phyloP scores from a whole-genome alignment of 371 early-diverging fungal genomes.

The Dinochytrium kinnereticum region DNA sequence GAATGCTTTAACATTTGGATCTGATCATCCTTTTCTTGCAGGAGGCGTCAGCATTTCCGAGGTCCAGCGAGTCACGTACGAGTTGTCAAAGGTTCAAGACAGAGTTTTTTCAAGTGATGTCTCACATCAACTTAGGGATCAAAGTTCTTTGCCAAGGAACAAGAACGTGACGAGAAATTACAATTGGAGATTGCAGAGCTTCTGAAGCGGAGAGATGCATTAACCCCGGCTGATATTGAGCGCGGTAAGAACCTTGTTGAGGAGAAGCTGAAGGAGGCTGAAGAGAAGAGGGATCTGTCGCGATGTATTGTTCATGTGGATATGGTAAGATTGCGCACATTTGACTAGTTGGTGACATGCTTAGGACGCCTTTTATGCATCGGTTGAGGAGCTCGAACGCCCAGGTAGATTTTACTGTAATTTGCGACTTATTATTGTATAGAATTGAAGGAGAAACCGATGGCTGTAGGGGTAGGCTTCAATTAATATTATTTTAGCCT shows the following conservation, averaged over 20 bases:
- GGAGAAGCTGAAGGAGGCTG: background rate
- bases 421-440: constrained; percentile 24
- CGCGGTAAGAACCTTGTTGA: background rate
- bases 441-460: constrained; percentile 54
- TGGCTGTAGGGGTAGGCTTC: constrained; percentile 68
- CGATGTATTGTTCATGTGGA: constrained; percentile 67
- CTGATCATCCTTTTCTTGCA: background rate
- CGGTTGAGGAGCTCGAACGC: constrained; percentile 71
- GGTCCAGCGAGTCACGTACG: constrained; percentile 2
- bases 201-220: background rate
- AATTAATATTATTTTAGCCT: background rate
- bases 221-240: background rate
- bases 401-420: constrained; percentile 38
- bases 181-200: background rate
- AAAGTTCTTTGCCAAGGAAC: background rate
- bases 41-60: background rate
- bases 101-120: background rate
- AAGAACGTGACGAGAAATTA: background rate
- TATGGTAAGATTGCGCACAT: constrained; percentile 44
- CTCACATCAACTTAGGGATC: background rate
- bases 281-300: constrained; percentile 19
- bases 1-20: background rate
- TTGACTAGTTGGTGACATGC: background rate
- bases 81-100: background rate
- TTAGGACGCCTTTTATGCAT: constrained; percentile 67